Evolutionary conservation across 2,329 filamentous ascomycete species (phyloP).

Genomic region (Sarocladiaceae sp.): DNA sequence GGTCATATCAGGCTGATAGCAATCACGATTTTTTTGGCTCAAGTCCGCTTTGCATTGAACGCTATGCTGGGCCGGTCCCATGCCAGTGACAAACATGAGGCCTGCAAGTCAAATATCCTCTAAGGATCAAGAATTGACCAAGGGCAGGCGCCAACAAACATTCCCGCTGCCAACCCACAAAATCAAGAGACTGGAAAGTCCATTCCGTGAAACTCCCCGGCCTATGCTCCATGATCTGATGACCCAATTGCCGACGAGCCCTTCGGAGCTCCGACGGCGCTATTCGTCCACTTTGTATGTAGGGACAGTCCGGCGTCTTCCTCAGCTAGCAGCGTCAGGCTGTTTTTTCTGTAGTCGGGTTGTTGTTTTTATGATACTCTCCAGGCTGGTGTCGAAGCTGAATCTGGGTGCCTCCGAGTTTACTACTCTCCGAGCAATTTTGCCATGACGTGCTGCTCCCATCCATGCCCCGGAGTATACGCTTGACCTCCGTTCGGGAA

Average conservation of each 20-base stretch:
- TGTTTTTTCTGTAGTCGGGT: no score
- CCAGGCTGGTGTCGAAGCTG: no score
- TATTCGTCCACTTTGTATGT: not conserved
- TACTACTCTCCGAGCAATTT: constrained; percentile 73
- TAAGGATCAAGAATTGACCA: no score
- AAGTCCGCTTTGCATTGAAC: not conserved
- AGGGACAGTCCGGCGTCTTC: no score
- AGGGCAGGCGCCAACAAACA: no score
- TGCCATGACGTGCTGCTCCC: constrained; percentile 60
- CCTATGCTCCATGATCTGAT: constrained; percentile 3
- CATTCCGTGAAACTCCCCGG: not conserved
- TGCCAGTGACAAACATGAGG: no score
- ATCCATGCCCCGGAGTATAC: not conserved
- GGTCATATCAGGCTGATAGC: constrained; percentile 1
- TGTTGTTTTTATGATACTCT: no score
- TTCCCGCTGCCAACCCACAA: no score
- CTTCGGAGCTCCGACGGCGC: not conserved
- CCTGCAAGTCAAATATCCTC: no score
- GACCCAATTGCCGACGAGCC: not conserved
- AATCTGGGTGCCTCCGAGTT: no score
- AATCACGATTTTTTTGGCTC: constrained; percentile 5
- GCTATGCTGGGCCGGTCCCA: no score
- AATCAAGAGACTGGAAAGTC: not conserved
- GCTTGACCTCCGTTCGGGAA: constrained; percentile 60
- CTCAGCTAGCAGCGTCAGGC: no score